Percentiles rank a stretch among this genome's conserved stretches.
These are phyloP conservation scores for Hysterium pulicare DNA, from an alignment of 2,329 filamentous ascomycete genomes.

Conservation along the genomic window DNA sequence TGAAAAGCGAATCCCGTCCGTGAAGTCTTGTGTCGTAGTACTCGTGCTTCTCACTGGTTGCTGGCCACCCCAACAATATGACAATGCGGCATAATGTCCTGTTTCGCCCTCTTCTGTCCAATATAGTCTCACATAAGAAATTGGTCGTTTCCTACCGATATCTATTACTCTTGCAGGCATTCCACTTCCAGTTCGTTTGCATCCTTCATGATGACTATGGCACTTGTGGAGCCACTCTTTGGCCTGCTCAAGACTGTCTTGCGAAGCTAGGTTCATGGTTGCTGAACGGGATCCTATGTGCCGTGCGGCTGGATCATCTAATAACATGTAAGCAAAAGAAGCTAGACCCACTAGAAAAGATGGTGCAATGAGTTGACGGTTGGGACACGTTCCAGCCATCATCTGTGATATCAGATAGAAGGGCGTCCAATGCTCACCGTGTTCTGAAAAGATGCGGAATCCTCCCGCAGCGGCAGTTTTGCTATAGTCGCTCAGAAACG, in stretches of 20 bases:
- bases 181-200: background rate
- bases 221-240: background rate
- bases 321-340: background rate
- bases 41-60: conserved; percentile 6
- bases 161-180: conserved; percentile 5
- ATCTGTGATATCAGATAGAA: too few species aligned
- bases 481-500: background rate
- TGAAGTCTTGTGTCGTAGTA: conserved; percentile 6
- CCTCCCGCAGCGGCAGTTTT: background rate
- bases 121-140: background rate
- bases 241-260: background rate
- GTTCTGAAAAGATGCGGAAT: background rate
- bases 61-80: conserved; percentile 12
- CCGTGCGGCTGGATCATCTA: conserved; percentile 3
- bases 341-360: too few species aligned
- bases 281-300: background rate
- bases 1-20: conserved; percentile 5
- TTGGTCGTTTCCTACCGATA: background rate
- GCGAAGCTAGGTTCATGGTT: background rate
- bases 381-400: too few species aligned
- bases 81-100: conserved; percentile 3
- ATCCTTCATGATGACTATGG: background rate
- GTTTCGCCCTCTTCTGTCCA: background rate
- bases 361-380: too few species aligned
- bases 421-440: too few species aligned